Base-by-base conservation (phyloP, 768 basidiomycete species). In the Sutorius australiensis region DNA sequence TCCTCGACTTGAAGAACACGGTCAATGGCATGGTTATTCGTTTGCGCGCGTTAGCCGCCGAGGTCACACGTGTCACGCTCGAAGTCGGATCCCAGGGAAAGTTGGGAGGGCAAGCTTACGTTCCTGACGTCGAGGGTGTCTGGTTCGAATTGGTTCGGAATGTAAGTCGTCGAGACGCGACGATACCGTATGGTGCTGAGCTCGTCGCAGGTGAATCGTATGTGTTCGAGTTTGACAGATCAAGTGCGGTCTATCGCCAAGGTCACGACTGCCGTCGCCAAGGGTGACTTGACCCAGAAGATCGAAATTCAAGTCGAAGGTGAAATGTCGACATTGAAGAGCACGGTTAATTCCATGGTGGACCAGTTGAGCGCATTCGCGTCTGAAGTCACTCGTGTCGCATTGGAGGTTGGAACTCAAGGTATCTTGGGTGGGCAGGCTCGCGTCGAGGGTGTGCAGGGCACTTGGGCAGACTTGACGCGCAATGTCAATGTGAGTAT, bases 281-380 rank as follows among this genome's bases (percentile, higher is more conserved):
- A 83, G 40, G 94, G 94, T 32, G 92, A 98, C 66, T 75, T 93
- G 75, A 90, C 87, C 1, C 89, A 92, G 72, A 94, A 92, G 77
- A 92, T 98, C 64, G 88, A 92, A 62, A 93, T 98, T 56, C 83
- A 87, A 55, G 88, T 89, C 56, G 87, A 90, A 62, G 85, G 85
- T 45, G 93, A 95, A 64, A 95, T 95, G 85, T 80, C 80, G 14
- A 87, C 87, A 14, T 77, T 92, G 70, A 90, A 89, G 66, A 75
- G 80, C 19, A 92, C 89, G 11, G 89, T 92, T 58, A 95, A 95
- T 63, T 87, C 86, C n/a, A 97, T 97, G 93, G 91, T 95, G 67
- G 91, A 92, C 67, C 88, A 89, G 51, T 70, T 95, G 58, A 84
- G 87, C 60, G 89, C 87, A 5, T 95, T 95, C 65, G 89, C 92